Conservation (phyloP, 2,329 filamentous ascomycete genomes). For the Dactylellina parvicollis region DNA sequence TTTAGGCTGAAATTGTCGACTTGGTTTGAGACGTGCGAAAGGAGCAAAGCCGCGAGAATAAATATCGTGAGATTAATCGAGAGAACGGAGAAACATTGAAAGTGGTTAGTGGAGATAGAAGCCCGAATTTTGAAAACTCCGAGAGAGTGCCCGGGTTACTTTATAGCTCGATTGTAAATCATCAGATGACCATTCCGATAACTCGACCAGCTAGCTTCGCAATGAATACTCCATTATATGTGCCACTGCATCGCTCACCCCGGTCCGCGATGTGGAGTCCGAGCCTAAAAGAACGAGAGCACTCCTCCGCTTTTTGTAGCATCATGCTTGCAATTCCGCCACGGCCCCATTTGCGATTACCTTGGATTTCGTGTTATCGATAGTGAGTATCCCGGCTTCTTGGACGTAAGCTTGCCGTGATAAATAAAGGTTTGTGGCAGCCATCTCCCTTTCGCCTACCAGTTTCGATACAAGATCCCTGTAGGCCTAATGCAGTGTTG, state of each 20-base stretch:
- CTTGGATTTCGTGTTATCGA: slow-evolving; percentile 21
- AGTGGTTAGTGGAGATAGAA: background rate
- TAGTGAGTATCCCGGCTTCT: background rate
- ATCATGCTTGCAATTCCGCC: background rate
- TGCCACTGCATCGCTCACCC: slow-evolving; percentile 23
- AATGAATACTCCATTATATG: slow-evolving; percentile 8
- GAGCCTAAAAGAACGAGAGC: background rate
- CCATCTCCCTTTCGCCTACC: background rate
- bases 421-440: background rate
- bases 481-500: slow-evolving; percentile 10
- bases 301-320: slow-evolving; percentile 42
- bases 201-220: slow-evolving; percentile 3
- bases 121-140: background rate
- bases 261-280: slow-evolving; percentile 24
- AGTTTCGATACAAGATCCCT: background rate
- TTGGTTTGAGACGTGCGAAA: background rate
- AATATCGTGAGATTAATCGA: too few relatives aligned
- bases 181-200: slow-evolving; percentile 25
- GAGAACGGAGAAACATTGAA: too few relatives aligned
- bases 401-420: background rate
- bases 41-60: background rate
- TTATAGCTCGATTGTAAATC: slow-evolving; percentile 20
- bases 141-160: slow-evolving; percentile 15
- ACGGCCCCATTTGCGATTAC: background rate
- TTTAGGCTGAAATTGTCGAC: background rate